Evolutionary conservation across 306 rosid genomes (phyloP).

Genomic region (Ormosia semicastrata): DNA sequence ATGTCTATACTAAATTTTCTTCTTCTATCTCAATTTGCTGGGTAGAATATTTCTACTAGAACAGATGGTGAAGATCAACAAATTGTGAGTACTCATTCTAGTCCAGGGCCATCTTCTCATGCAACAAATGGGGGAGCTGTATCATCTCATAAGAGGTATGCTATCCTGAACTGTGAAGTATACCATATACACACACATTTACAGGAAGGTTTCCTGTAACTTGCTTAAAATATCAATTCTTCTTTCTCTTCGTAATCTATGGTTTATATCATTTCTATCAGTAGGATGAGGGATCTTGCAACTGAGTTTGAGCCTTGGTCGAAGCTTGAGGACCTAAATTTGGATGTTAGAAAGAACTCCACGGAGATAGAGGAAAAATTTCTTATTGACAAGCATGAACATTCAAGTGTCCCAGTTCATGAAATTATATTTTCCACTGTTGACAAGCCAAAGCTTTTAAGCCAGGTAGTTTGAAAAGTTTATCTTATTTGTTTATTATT

Average conservation of each 20-base stretch:
- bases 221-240: constrained; percentile 23
- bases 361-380: constrained; percentile 48
- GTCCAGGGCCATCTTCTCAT: constrained; percentile 16
- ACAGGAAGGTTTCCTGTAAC: constrained; percentile 12
- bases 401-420: constrained; percentile 51
- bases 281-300: constrained; percentile 56
- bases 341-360: constrained; percentile 71
- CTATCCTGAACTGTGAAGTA: background rate
- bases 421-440: constrained; percentile 91
- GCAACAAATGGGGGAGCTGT: constrained; percentile 27
- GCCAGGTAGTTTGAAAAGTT: constrained; percentile 66
- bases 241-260: background rate
- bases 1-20: background rate
- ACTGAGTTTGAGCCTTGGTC: constrained; percentile 93
- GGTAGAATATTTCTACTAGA: constrained; percentile 37
- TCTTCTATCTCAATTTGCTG: constrained; percentile 15
- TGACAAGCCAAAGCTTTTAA: constrained; percentile 97
- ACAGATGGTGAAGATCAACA: constrained; percentile 35
- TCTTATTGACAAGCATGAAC: constrained; percentile 50
- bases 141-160: constrained; percentile 33
- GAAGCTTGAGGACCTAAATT: constrained; percentile 89
- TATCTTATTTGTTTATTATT: background rate
- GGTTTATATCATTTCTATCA: constrained; percentile 23
- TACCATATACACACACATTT: background rate
- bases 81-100: constrained; percentile 24